These are phyloP conservation scores for Chlorophyllum brunneum DNA, from an alignment of 768 basidiomycete genomes.

Conservation along the genomic window DNA sequence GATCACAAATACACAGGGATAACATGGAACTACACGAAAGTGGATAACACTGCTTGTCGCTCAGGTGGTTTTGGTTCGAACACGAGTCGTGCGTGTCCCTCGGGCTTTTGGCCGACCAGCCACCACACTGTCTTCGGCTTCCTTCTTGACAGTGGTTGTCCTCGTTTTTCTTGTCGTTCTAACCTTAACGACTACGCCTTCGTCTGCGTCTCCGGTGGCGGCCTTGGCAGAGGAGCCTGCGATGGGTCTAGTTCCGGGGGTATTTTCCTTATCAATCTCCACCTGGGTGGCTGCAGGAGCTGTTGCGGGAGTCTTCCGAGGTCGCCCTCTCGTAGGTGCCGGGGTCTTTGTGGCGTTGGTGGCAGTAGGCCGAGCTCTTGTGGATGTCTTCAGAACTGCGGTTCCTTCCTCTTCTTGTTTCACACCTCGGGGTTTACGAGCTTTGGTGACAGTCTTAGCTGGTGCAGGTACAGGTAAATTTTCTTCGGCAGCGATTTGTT, in stretches of 20 bases:
- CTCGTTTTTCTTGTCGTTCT: conserved; percentile 30
- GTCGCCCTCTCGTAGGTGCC: conserved; percentile 7
- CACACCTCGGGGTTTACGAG: conserved; percentile 20
- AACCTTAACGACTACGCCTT: conserved; percentile 29
- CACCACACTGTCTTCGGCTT: conserved; percentile 17
- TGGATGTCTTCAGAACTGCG: background rate
- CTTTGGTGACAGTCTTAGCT: conserved; percentile 17
- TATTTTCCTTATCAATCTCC: conserved; percentile 38
- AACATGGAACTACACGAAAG: background rate
- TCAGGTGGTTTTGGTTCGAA: conserved; percentile 31
- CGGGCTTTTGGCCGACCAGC: conserved; percentile 22
- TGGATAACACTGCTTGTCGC: background rate
- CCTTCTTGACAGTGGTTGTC: conserved; percentile 21
- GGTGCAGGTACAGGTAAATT: conserved; percentile 14
- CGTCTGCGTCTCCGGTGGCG: conserved; percentile 21
- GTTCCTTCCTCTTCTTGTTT: conserved; percentile 13
- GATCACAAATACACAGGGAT: background rate
- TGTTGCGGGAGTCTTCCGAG: conserved; percentile 31
- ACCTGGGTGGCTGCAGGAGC: conserved; percentile 28
- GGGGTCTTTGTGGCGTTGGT: conserved; percentile 13
- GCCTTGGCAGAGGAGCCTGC: conserved; percentile 19
- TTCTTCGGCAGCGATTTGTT: conserved; percentile 2
- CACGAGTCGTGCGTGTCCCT: conserved; percentile 28
- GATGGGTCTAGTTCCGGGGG: conserved; percentile 16
- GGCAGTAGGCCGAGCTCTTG: conserved; percentile 1